Conservation (phyloP, 2,329 filamentous ascomycete species). For the Aureobasidium sp. region DNA sequence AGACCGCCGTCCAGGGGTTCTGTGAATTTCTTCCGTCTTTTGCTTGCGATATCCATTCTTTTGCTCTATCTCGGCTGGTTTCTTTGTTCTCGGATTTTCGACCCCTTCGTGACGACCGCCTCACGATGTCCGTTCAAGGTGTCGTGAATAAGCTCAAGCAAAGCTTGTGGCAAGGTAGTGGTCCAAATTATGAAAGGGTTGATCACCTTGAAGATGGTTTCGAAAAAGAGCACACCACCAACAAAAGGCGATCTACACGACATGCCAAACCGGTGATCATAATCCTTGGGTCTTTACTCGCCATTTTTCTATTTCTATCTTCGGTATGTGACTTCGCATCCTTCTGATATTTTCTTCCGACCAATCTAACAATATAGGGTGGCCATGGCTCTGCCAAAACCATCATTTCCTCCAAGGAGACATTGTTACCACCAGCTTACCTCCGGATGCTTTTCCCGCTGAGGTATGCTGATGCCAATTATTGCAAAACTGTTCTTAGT, state of each 20-base stretch:
- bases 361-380: neutral
- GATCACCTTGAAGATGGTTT: neutral
- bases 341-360: neutral
- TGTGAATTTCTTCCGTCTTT: neutral
- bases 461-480: conserved; percentile 11
- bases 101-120: neutral
- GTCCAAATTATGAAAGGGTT: neutral
- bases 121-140: neutral
- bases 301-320: conserved; percentile 1
- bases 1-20: neutral
- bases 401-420: neutral
- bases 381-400: neutral
- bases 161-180: neutral
- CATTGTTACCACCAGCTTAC: conserved; percentile 5
- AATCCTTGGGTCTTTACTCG: neutral
- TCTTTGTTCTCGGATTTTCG: neutral
- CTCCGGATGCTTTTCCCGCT: conserved; percentile 11
- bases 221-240: neutral
- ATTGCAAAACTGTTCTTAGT: conserved; percentile 20
- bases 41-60: neutral
- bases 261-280: neutral
- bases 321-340: neutral
- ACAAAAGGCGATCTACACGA: neutral
- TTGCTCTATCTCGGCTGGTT: neutral
- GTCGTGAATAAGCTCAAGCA: conserved; percentile 7